These are phyloP conservation scores for Neurospora intermedia DNA, from an alignment of 495 filamentous ascomycete genomes.

Conservation along the genomic window DNA sequence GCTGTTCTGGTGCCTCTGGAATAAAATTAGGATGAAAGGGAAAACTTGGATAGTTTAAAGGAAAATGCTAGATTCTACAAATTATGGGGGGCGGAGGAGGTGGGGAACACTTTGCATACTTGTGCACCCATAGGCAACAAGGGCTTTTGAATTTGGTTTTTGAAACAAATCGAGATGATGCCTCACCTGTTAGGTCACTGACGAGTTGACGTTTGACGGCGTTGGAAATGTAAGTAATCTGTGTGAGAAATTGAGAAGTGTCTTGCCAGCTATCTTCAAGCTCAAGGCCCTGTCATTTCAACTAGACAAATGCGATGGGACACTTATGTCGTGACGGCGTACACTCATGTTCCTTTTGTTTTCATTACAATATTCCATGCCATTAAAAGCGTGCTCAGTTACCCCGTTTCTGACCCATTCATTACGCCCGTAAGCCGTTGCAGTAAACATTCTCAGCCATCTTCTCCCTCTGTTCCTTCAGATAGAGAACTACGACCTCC, in stretches of 20 bases:
- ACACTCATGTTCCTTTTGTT: background rate
- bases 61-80: no score
- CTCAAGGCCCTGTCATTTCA: background rate
- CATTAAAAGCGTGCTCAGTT: background rate
- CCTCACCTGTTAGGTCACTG: no score
- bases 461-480: background rate
- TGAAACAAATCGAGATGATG: no score
- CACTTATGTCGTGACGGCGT: background rate
- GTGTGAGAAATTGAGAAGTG: background rate
- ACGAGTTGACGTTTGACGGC: no score
- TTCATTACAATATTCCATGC: background rate
- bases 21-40: no score
- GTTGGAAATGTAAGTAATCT: background rate
- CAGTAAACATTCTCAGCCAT: background rate
- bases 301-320: background rate
- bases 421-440: background rate
- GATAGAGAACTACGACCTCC: slow-evolving; percentile 24
- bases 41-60: no score
- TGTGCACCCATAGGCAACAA: no score
- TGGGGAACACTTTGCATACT: no score
- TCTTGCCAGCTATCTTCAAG: background rate
- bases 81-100: no score
- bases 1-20: no score
- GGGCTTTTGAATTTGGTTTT: no score
- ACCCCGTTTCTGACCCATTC: background rate